Conservation (phyloP, 192 early-diverging fungal genomes). For the Coemansia reversa region DNA sequence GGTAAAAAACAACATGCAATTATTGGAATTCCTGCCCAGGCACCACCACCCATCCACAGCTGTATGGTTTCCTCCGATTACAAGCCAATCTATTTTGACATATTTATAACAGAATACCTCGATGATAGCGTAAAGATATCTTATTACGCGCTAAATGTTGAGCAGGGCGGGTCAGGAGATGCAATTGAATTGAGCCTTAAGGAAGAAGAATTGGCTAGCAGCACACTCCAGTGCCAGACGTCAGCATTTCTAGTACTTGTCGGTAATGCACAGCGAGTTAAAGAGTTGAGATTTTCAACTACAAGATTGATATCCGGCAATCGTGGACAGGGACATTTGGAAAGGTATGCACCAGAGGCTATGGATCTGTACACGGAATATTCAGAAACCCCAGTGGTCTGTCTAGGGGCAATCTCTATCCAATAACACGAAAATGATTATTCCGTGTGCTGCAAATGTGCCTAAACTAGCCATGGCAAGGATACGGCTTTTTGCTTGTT, state of each 20-base stretch:
- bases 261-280: background rate
- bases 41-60: conserved; percentile 26
- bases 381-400: conserved; percentile 11
- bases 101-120: conserved; percentile 23
- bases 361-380: conserved; percentile 1
- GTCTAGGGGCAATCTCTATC: conserved; percentile 15
- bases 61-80: conserved; percentile 36
- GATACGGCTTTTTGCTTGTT: too few relatives aligned
- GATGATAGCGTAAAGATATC: background rate
- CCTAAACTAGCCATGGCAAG: too few relatives aligned
- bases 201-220: background rate
- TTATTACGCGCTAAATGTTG: conserved; percentile 24
- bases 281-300: conserved; percentile 15
- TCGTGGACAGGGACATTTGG: conserved; percentile 16
- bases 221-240: conserved; percentile 1
- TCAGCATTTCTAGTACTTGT: background rate
- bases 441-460: background rate
- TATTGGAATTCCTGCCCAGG: conserved; percentile 21
- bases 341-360: conserved; percentile 23
- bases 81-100: conserved; percentile 31
- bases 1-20: conserved; percentile 15
- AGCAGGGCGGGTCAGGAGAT: conserved; percentile 37
- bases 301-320: conserved; percentile 30
- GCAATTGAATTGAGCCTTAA: conserved; percentile 21
- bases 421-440: background rate